Conservation (phyloP, 768 basidiomycete genomes). For the Tubosaeta sp. region DNA sequence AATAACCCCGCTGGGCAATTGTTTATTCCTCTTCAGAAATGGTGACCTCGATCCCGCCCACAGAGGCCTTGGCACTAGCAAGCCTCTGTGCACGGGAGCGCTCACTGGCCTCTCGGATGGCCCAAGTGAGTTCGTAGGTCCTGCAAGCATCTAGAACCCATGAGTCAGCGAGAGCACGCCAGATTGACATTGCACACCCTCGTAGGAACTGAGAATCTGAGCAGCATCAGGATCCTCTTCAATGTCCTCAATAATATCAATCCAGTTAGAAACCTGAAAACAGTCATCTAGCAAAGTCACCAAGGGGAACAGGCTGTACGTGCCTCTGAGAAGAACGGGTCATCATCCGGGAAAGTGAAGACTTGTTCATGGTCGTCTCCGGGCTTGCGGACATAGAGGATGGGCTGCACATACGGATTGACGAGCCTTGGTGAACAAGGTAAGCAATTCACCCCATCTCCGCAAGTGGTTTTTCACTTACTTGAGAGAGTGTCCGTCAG, state of each 20-base stretch:
- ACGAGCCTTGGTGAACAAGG: constrained; percentile 53
- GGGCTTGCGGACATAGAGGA: constrained; percentile 80
- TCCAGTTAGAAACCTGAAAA: constrained; percentile 66
- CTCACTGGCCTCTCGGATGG: constrained; percentile 79
- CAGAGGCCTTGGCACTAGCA: constrained; percentile 32
- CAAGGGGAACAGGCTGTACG: neutral
- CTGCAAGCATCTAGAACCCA: constrained; percentile 64
- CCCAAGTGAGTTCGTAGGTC: constrained; percentile 92
- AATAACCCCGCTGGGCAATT: neutral
- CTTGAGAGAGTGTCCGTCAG: constrained; percentile 90
- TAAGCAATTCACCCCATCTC: constrained; percentile 7
- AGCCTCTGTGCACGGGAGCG: constrained; percentile 49
- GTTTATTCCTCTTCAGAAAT: constrained; percentile 26
- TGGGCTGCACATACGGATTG: constrained; percentile 91
- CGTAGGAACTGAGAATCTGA: constrained; percentile 78
- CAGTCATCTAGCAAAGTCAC: neutral
- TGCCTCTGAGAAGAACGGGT: constrained; percentile 91
- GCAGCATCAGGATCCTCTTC: constrained; percentile 80
- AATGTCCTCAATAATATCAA: constrained; percentile 86
- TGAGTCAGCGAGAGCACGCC: neutral
- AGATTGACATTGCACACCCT: constrained; percentile 46
- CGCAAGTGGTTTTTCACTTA: constrained; percentile 28
- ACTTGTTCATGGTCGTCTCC: constrained; percentile 75
- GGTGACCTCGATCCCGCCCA: constrained; percentile 22
- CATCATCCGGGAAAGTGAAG: constrained; percentile 72